phyloP scores from a whole-genome alignment of 2,329 filamentous ascomycete species.

The Coniosporium tulheliwenetii region DNA sequence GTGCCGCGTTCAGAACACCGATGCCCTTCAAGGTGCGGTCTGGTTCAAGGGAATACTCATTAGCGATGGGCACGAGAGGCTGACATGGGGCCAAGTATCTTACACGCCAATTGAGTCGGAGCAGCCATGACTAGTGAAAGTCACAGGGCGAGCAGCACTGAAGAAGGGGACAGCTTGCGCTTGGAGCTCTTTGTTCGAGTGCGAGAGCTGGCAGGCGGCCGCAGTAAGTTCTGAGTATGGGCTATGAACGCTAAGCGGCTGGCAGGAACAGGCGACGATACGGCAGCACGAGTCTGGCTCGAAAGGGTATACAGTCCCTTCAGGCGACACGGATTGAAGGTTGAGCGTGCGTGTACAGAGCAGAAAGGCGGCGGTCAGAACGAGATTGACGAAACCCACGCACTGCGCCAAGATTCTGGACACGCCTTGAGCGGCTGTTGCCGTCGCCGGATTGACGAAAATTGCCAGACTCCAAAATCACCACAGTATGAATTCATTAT shows the following conservation, averaged over 20 bases:
- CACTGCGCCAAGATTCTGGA: too few species aligned
- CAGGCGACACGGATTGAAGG: too few species aligned
- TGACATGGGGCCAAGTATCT: constrained; percentile 12
- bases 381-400: too few species aligned
- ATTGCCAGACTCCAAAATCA: too few species aligned
- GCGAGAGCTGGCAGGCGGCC: neutral
- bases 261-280: neutral
- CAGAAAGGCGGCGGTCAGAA: too few species aligned
- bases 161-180: neutral
- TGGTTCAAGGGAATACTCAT: constrained; percentile 13
- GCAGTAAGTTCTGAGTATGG: neutral
- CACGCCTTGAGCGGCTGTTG: too few species aligned
- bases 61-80: neutral
- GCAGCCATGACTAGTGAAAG: constrained; percentile 90
- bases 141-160: constrained; percentile 38
- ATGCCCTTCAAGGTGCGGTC: constrained; percentile 93
- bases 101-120: constrained; percentile 85
- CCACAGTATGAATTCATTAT: too few species aligned
- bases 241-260: neutral
- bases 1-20: constrained; percentile 81
- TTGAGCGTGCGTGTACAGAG: too few species aligned
- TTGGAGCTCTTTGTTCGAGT: neutral
- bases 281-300: neutral
- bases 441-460: too few species aligned
- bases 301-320: too few species aligned